Evolutionary conservation across 345 rosid species (phyloP), one percentile per base, ranked within the genome.

Genomic region (Capsella bursapastoris): DNA sequence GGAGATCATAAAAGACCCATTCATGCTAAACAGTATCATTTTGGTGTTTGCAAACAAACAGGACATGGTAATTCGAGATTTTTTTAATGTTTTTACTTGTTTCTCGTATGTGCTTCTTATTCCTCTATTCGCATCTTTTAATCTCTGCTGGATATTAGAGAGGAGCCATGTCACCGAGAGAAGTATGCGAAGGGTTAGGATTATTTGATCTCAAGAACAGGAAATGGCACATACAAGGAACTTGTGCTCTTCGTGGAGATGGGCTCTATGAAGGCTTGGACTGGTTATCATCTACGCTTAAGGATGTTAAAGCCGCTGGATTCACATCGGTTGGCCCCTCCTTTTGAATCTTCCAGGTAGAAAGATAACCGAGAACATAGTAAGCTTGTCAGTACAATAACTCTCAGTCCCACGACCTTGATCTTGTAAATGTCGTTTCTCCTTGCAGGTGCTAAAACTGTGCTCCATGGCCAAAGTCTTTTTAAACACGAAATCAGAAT

Each of bases 181-280:
- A 96, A 85, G 99, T 92, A 43, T 85, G 91, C 1, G 93, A 90
- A 70, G 97, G 98, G 55, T 76, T 96, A 70, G 99, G 99, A 31
- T 91, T 96, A 40, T 82, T 88, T 80, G 98, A 88, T 74, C 89
- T 92, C 18, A 89, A 90, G 88, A 89, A 90, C 88, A 85, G 99
- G 77, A 96, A 89, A 80, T 96, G 99, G 99, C 97, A 96, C 78
- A 92, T 96, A 76, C 98, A 96, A 82, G 99, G 98, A 74, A 92
- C 98, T 57, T 92, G 98, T 49, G 99, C 99, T 3, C 87, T 96
- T 31, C 85, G 82, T 75, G 99, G 99, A 66, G 98, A 92, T 22
- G 99, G 98, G 37, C 96, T 96, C 13, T 96, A 96, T 6, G 99
- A 96, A 79, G 99, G 98, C 52, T 81, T 92, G 84, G 98, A 92